Base-by-base conservation (phyloP, 768 basidiomycete species). In the Tulasnella sp. region DNA sequence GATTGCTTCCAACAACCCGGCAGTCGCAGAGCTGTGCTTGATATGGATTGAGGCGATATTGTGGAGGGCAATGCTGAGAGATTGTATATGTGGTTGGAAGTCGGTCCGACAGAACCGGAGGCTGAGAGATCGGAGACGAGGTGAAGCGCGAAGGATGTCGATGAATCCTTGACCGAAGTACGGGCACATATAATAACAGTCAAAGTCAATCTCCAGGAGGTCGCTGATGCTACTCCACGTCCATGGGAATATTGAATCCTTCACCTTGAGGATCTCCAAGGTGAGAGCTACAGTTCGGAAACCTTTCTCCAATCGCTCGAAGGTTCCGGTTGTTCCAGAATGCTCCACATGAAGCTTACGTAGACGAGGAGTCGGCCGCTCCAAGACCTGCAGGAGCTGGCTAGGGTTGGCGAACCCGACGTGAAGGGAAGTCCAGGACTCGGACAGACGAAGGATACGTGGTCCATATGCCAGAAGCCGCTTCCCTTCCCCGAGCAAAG, bases 161-260 rank as follows among this genome's bases (percentile, higher is more conserved):
- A 64, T 64, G 60, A 64, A 64, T 28, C 60, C 60, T 64, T 64
- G 60, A 9, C 60, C 34, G n/a, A 64, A 64, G 60, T 64, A 64
- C 28, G 60, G 60, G 12, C 60, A 64, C n/a, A 0, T 0, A 12
- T 28, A 7, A 9, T 31, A 31, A 64, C 60, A n/a, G 4, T 64
- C 31, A 9, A 64, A 18, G 28, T 28, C 31, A n/a, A 64, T 14
- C n/a, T 64, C 28, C 60, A 31, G 7, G 31, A 64, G 60, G 60
- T 64, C 31, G 12, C 14, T 34, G 28, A 64, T 28, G 7, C 24
- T 7, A 28, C 20, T 64, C 60, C 20, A 28, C 22, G 4, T 31
- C 60, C 60, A 64, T 14, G 60, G 60, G 60, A 64, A 64, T 34
- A 31, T 34, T 8, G 60, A 64, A 3, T 31, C 60, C 7, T 14